Conservation (phyloP, 768 basidiomycete species). For the Steccherinum ochraceum region DNA sequence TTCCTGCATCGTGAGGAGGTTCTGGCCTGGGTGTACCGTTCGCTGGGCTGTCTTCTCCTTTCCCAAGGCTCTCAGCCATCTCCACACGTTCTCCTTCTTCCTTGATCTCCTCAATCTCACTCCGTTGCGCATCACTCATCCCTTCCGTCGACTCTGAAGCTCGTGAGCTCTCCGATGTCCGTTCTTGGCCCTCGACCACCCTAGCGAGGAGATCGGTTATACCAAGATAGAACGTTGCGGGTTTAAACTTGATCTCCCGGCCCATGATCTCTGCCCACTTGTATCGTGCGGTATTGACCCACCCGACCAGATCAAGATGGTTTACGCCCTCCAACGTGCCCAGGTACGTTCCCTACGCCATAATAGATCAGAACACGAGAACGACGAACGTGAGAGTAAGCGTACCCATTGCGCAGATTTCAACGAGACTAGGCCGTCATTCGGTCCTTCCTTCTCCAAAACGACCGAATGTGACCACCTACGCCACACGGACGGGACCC, state of each 20-base stretch:
- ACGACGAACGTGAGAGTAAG: background rate
- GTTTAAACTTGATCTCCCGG: conserved; percentile 85
- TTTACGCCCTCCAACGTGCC: conserved; percentile 91
- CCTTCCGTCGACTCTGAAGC: background rate
- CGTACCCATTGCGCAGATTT: conserved; percentile 79
- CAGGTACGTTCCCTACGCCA: conserved; percentile 74
- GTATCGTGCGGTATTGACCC: conserved; percentile 86
- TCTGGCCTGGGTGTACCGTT: background rate
- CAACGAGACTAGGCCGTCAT: conserved; percentile 91
- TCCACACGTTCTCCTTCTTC: conserved; percentile 20
- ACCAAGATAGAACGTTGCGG: conserved; percentile 86
- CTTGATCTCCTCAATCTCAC: conserved; percentile 17
- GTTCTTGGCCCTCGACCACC: conserved; percentile 57
- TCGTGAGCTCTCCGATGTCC: conserved; percentile 1
- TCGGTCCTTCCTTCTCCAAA: conserved; percentile 81
- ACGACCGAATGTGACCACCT: conserved; percentile 76
- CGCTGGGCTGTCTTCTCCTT: conserved; percentile 4
- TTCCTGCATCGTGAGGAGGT: background rate
- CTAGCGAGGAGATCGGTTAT: conserved; percentile 73
- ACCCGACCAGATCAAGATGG: conserved; percentile 89
- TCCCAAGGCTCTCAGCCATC: conserved; percentile 23
- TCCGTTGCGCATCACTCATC: conserved; percentile 1
- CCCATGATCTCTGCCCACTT: conserved; percentile 88
- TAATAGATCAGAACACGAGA: conserved; percentile 1
- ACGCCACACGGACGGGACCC: background rate